Evolutionary conservation across 805 yeast species (phyloP).

Genomic region (Yamadazyma philogaea): DNA sequence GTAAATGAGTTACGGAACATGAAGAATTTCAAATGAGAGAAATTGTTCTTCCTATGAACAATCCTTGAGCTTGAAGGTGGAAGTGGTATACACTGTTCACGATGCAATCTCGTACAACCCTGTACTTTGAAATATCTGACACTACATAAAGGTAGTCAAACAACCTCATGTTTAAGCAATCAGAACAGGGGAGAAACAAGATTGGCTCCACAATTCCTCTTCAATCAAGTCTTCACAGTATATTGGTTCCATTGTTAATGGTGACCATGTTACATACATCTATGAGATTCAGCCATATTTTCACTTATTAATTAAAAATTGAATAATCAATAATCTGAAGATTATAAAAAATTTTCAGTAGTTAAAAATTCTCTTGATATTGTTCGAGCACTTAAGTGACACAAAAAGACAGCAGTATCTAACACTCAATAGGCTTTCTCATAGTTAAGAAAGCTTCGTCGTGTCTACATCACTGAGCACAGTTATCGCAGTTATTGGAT

Average conservation of each 20-base stretch:
- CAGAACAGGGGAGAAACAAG: not conserved
- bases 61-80: too few species aligned
- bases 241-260: not conserved
- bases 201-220: not conserved
- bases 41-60: too few species aligned
- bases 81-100: too few species aligned
- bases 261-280: slow-evolving; percentile 67
- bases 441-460: slow-evolving; percentile 1
- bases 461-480: not conserved
- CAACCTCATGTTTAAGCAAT: too few species aligned
- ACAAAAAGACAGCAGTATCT: slow-evolving; percentile 5
- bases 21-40: not conserved
- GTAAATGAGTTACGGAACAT: slow-evolving; percentile 18
- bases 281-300: slow-evolving; percentile 96
- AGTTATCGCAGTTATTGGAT: not conserved
- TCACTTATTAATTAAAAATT: slow-evolving; percentile 11
- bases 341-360: slow-evolving; percentile 13
- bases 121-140: too few species aligned
- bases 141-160: too few species aligned
- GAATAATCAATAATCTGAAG: slow-evolving; percentile 12
- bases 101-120: too few species aligned
- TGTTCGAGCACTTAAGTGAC: slow-evolving; percentile 4
- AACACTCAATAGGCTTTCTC: not conserved
- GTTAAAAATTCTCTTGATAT: slow-evolving; percentile 10
- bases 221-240: not conserved